phyloP scores from a whole-genome alignment of 2,329 filamentous ascomycete species.

The Arthrobotrys pseudoclavata region DNA sequence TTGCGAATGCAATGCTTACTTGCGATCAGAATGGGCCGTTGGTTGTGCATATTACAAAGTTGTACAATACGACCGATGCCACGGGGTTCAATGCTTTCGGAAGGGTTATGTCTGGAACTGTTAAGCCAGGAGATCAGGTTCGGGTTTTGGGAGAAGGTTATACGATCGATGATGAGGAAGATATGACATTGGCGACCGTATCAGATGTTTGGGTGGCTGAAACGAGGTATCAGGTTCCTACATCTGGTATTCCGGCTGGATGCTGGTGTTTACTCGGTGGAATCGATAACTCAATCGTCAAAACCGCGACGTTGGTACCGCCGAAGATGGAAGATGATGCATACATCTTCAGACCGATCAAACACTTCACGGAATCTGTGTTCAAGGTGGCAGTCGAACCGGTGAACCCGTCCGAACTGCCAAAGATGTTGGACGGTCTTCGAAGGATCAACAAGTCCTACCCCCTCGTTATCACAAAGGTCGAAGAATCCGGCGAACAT shows the following conservation, averaged over 20 bases:
- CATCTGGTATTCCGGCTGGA: slow-evolving; percentile 91
- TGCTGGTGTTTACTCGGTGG: slow-evolving; percentile 93
- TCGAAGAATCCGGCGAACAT: slow-evolving; percentile 97
- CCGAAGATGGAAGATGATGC: slow-evolving; percentile 84
- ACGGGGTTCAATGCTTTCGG: slow-evolving; percentile 91
- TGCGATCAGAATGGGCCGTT: slow-evolving; percentile 92
- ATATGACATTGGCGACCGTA: slow-evolving; percentile 90
- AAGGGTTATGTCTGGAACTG: slow-evolving; percentile 91
- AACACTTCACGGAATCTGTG: slow-evolving; percentile 96
- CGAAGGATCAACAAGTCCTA: slow-evolving; percentile 99
- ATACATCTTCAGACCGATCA: slow-evolving; percentile 92
- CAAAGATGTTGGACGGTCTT: slow-evolving; percentile 97
- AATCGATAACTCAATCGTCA: slow-evolving; percentile 97
- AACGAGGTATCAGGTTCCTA: slow-evolving; percentile 91
- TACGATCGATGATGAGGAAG: slow-evolving; percentile 96
- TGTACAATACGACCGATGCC: slow-evolving; percentile 92
- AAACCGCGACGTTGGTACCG: slow-evolving; percentile 90
- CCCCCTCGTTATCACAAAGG: slow-evolving; percentile 93
- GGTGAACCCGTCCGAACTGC: slow-evolving; percentile 96
- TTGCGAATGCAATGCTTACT: slow-evolving; percentile 81
- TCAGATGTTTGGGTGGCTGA: slow-evolving; percentile 90
- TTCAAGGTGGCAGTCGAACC: slow-evolving; percentile 98
- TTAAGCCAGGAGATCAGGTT: slow-evolving; percentile 82
- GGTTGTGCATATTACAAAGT: slow-evolving; percentile 91
- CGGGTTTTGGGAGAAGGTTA: slow-evolving; percentile 95